A percentile compares a stretch with the other conserved stretches of the same genome.
Evolutionary conservation across 352 stramenopile species (phyloP).

Genomic region (Phytopythium montanum): DNA sequence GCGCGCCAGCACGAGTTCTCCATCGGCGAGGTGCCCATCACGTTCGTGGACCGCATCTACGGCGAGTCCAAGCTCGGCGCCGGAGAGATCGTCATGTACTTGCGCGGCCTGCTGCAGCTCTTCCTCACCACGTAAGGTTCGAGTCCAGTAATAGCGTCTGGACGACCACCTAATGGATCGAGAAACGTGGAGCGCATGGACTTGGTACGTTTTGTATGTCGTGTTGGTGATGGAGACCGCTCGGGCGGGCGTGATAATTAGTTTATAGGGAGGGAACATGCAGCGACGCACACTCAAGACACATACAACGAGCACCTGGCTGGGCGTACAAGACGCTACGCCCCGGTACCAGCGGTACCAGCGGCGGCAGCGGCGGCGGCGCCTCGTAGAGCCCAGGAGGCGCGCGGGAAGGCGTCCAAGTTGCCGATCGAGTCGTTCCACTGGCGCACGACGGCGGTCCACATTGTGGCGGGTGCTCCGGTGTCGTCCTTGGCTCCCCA

Average conservation of each 20-base stretch:
- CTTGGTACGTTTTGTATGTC: neutral
- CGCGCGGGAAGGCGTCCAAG: constrained; percentile 6
- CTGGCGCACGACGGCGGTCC: constrained; percentile 12
- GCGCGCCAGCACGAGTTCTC: constrained; percentile 89
- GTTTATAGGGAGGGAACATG: constrained; percentile 3
- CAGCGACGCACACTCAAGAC: neutral
- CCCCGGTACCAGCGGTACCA: too few relatives aligned
- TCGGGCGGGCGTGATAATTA: constrained; percentile 6
- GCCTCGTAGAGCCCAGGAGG: constrained; percentile 10
- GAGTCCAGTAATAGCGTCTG: too few relatives aligned
- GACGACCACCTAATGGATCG: too few relatives aligned
- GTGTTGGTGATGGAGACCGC: neutral
- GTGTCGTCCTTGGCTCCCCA: neutral
- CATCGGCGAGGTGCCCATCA: constrained; percentile 96
- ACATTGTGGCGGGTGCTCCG: neutral
- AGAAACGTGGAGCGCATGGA: too few relatives aligned
- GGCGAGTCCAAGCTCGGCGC: constrained; percentile 98
- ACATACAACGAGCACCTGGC: neutral
- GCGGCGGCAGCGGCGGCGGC: neutral
- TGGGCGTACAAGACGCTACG: neutral
- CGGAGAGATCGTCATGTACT: constrained; percentile 96
- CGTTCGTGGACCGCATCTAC: constrained; percentile 99
- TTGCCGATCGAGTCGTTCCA: constrained; percentile 6
- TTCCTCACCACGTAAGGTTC: constrained; percentile 93
- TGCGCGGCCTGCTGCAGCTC: constrained; percentile 94